Conservation (phyloP, 179 eudicot genomes). For the Camellia oleifera region DNA sequence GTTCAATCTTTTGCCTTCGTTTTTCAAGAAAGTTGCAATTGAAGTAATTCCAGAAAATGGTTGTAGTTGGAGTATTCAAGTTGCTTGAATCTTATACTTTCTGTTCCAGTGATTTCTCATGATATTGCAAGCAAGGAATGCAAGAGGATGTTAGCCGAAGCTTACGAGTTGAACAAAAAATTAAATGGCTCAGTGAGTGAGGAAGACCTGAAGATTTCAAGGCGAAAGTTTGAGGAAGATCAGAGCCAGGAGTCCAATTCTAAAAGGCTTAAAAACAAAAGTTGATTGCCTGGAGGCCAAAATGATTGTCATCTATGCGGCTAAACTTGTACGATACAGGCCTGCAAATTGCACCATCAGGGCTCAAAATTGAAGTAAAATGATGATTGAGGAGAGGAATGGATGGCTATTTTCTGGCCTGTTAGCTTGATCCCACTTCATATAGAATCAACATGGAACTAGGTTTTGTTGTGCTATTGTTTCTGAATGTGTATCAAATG, state of each 20-base stretch:
- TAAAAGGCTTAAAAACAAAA: conserved; percentile 46
- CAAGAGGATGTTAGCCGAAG: conserved; percentile 66
- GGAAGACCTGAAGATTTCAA: conserved; percentile 50
- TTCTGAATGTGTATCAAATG: no score
- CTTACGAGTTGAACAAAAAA: conserved; percentile 71
- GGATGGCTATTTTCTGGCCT: no score
- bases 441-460: no score
- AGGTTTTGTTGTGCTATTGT: no score
- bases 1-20: background rate
- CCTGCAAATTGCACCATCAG: background rate
- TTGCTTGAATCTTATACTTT: background rate
- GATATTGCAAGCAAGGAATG: conserved; percentile 83
- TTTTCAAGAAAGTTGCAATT: background rate
- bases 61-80: background rate
- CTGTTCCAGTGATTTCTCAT: conserved; percentile 59
- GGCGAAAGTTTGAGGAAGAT: conserved; percentile 56
- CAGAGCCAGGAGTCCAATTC: conserved; percentile 30
- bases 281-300: conserved; percentile 16
- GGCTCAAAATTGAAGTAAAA: background rate
- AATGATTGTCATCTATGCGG: no score
- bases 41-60: background rate
- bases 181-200: conserved; percentile 58
- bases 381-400: background rate
- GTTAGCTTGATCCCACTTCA: no score
- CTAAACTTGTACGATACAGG: no score